Percentiles rank a stretch among this genome's conserved stretches.
Conservation (phyloP, 2,329 filamentous ascomycete species). For the Cladosporium cucumerinum region DNA sequence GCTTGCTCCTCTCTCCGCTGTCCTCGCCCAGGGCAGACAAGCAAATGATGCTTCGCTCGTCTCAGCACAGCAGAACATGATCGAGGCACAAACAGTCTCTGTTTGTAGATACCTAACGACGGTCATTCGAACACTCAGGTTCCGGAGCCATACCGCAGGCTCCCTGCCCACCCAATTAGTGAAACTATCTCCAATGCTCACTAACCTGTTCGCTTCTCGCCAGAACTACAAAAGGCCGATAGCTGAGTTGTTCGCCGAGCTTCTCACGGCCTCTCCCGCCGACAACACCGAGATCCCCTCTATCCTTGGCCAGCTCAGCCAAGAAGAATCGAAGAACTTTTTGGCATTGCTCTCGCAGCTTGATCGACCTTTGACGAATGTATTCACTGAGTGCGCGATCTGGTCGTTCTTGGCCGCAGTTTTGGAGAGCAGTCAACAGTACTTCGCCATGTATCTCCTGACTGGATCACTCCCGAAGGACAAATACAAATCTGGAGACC, state of each 20-base stretch:
- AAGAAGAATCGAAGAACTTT: slow-evolving; percentile 79
- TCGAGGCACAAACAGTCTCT: slow-evolving; percentile 9
- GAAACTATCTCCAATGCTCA: slow-evolving; percentile 72
- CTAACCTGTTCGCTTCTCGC: slow-evolving; percentile 69
- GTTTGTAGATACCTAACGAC: slow-evolving; percentile 10
- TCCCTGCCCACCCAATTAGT: slow-evolving; percentile 62
- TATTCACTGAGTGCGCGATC: slow-evolving; percentile 62
- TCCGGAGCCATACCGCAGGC: neutral
- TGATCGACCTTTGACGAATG: slow-evolving; percentile 69
- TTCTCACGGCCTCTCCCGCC: slow-evolving; percentile 63
- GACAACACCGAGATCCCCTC: slow-evolving; percentile 79
- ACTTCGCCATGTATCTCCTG: slow-evolving; percentile 89
- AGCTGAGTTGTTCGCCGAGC: slow-evolving; percentile 66
- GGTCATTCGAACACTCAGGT: neutral
- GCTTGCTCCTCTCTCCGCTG: slow-evolving; percentile 1
- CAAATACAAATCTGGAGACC: slow-evolving; percentile 60
- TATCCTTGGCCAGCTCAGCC: slow-evolving; percentile 82
- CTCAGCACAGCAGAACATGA: slow-evolving; percentile 2
- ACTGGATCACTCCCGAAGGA: slow-evolving; percentile 83
- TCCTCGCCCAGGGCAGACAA: slow-evolving; percentile 3
- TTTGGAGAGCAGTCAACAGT: slow-evolving; percentile 86
- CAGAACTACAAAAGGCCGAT: slow-evolving; percentile 64
- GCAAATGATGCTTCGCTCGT: slow-evolving; percentile 3
- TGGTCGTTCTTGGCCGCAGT: slow-evolving; percentile 87
- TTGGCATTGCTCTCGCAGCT: slow-evolving; percentile 73